Percentiles rank a stretch among this genome's conserved stretches.
Evolutionary conservation across 2,329 filamentous ascomycete species (phyloP).

Genomic region (Fusarium poae): DNA sequence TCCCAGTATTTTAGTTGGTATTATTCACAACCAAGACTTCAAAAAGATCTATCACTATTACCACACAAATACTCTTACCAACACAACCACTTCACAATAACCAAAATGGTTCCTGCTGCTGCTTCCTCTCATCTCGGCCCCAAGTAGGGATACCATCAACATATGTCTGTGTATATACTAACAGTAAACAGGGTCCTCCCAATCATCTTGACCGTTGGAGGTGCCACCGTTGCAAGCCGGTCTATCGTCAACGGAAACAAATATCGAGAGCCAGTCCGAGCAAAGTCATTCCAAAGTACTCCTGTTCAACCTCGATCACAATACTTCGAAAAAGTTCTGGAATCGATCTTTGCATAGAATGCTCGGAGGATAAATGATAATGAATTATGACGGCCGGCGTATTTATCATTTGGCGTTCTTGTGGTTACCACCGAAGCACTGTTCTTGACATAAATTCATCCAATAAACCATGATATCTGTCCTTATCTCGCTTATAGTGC

Average conservation of each 20-base stretch:
- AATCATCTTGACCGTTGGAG: constrained; percentile 41
- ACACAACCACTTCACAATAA: constrained; percentile 9
- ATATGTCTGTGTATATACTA: neutral
- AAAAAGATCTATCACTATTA: neutral
- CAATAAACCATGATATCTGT: rapidly evolving
- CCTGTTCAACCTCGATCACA: constrained; percentile 24
- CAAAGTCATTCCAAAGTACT: constrained; percentile 3
- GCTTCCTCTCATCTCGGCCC: constrained; percentile 21
- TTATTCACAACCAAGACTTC: neutral
- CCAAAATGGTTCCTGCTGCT: constrained; percentile 41
- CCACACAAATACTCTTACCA: neutral
- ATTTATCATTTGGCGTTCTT: constrained; percentile 6
- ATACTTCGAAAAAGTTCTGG: constrained; percentile 39
- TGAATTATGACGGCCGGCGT: constrained; percentile 16
- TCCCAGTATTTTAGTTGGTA: neutral
- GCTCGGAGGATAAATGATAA: constrained; percentile 2
- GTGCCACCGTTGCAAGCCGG: constrained; percentile 41
- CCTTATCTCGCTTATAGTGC: no score
- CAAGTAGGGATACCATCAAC: constrained; percentile 39
- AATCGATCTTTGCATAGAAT: constrained; percentile 42
- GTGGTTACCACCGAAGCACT: neutral
- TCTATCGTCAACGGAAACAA: constrained; percentile 16
- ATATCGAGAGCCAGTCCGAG: constrained; percentile 16
- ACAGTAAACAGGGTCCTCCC: constrained; percentile 35
- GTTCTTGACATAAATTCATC: constrained; percentile 3